Evolutionary conservation across 1,284 basidiomycete genomes (phyloP), one percentile per base, ranked within the genome.

Genomic region (Pseudozyma thailandica): DNA sequence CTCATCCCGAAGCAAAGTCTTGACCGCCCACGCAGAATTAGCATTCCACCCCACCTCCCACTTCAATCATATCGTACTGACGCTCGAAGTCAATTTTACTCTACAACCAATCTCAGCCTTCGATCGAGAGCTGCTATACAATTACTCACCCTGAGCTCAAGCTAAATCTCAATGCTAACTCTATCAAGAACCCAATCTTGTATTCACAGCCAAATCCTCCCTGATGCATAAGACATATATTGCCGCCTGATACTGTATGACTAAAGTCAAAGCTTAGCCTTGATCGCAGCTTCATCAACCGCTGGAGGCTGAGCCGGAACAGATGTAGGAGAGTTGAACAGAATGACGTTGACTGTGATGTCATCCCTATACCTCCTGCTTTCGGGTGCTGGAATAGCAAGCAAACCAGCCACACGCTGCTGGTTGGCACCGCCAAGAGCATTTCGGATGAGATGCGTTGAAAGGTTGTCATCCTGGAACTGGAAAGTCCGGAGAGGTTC

Each of bases 371-470:
- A 83, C 43, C 80, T 55, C 78, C 86, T 60, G 61, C 78, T 80
- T 92, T 87, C 55, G 90, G 93, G 92, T 6, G 92, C 87, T 21
- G 92, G 92, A 58, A 98, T 92, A 80, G 92, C 94, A 78, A 98
- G 85, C 68, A 91, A 79, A 80, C 88, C 88, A 21, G 89, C 87
- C 54, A 96, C 86, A 51, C 85, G 84, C 58, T 84, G 85, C 61
- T 88, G 86, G 80, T 96, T 89, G 0, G 89, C 93, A 18, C 94
- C 94, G 26, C 92, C 94, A 60, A 98, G 89, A 13, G 93, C 92
- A 80, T 98, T 98, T 69, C 95, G 87, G 65, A 98, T 93, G 33
- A 98, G 86, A 84, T 98, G 96, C 16, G 93, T 90, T 51, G 91
- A 89, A 52, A 93, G 85, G 80, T 97, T 94, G 30, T 89, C 88